A percentile compares a stretch with the other conserved stretches of the same genome.
Evolutionary conservation across 768 basidiomycete species (phyloP).

Genomic region (Lactarius pseudohatsudake): DNA sequence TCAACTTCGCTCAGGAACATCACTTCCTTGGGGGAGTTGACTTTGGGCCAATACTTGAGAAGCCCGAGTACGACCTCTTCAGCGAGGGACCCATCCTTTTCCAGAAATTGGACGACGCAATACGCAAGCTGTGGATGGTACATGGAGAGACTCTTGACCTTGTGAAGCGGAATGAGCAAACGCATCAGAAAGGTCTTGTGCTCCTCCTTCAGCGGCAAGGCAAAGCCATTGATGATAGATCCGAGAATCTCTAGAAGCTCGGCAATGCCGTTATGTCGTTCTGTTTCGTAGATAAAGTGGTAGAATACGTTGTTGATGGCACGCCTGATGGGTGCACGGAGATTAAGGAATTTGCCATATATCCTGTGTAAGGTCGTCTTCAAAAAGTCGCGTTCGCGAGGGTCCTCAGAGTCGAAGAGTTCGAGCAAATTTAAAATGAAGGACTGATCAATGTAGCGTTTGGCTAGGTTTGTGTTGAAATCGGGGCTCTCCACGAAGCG

Average conservation of each 20-base stretch:
- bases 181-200: conserved; percentile 97
- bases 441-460: conserved; percentile 93
- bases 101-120: conserved; percentile 97
- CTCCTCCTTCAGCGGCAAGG: conserved; percentile 95
- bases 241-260: conserved; percentile 97
- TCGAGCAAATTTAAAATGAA: conserved; percentile 97
- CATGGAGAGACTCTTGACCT: conserved; percentile 94
- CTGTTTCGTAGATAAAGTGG: conserved; percentile 98
- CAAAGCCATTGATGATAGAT: conserved; percentile 99
- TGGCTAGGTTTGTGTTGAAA: conserved; percentile 97
- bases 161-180: conserved; percentile 93
- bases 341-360: conserved; percentile 98
- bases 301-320: conserved; percentile 99
- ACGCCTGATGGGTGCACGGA: conserved; percentile 96
- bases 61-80: conserved; percentile 96
- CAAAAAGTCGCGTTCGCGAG: conserved; percentile 97
- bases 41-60: conserved; percentile 98
- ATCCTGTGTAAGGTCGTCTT: conserved; percentile 99
- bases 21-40: conserved; percentile 98
- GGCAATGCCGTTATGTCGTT: conserved; percentile 98
- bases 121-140: conserved; percentile 99
- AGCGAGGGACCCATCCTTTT: conserved; percentile 89
- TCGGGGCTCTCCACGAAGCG: conserved; percentile 97
- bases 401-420: conserved; percentile 98
- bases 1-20: conserved; percentile 99